Evolutionary conservation across 805 yeast genomes (phyloP), one percentile per base, ranked within the genome.

Genomic region (Wickerhamiella dianesei): DNA sequence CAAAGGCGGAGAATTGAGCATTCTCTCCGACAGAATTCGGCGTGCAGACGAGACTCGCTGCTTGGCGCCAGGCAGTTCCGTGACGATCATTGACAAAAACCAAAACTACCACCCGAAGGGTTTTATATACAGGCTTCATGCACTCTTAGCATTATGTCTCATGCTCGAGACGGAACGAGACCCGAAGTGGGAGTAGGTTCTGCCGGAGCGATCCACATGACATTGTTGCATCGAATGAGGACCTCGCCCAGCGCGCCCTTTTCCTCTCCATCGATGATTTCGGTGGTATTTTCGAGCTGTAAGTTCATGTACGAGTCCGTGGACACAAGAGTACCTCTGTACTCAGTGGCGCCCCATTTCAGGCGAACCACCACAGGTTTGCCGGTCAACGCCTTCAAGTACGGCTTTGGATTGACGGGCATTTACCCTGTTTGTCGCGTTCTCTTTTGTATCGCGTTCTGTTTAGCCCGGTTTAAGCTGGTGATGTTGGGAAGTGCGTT

Each of bases 221-320:
- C 95, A 55, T 89, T 88, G 60, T 88, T 88, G 63, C 97, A 88
- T 59, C 97, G 53, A 48, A 88, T 80, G 59, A 89, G 82, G 19
- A 89, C 68, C 55, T 88, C 95, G 19, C 85, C 87, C 6, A 82
- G 71, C 4, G 64, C 62, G 4, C 79, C 75, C 43, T 74, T 73
- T 21, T 68, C 63, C 43, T 66, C 69, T 36, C 74, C 55, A 20
- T 53, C 52, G 20, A 56, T 50, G 43, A 45, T 35, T 45, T 58
- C 62, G n/a, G 50, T 56, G 4, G 57, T 57, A n/a, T 53, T 44
- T 13, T 50, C 49, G 9, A 57, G 52, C 48, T 56, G 87, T 32
- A 92, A 53, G 57, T 92, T 92, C 89, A 92, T 89, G 65, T 92
- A 92, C 56, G 84, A 83, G 61, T 92, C 98, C 20, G 84, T 81